Base-by-base conservation (phyloP, 2,329 filamentous ascomycete species). In the Talaromyces amestolkiae region DNA sequence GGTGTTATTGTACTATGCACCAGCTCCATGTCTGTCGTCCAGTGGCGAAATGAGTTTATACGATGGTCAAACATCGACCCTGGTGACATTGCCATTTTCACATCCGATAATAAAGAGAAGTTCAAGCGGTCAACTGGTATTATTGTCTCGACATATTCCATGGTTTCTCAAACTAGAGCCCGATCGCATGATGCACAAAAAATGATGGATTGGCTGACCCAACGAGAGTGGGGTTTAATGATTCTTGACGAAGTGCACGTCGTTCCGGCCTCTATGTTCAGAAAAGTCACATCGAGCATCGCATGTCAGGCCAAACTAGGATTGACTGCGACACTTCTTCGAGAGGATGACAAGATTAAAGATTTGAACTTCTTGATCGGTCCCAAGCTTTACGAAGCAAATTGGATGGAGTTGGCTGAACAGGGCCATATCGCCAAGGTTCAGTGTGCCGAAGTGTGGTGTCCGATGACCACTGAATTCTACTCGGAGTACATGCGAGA, bases 1-100 rank as follows among this genome's bases (percentile, higher is more conserved):
- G 93, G 93, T 11, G 89, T 93, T 24, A 94, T 99, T 65, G 92
- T 99, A 8, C 87, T 99, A 22, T 97, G 93, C 80, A 99, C 95
- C 2, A 97, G 92, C 74, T 94, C 92, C 63, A 99, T 99, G 94
- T 97, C 93, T 7, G 95, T 96, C 6, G 90, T 96, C 22, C 95
- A 99, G 77, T 99, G 95, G 95, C 86, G 93, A 66, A 89, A 95
- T 67, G 95, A 99, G 74, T 99, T 99, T 75, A 81, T 98, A 69
- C 97, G 97, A 72, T 99, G 95, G 95, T 97, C 93, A n/a, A 98
- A 98, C 74, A 96, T 96, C 68, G 91, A 93, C 71, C 92, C 93
- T 0, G 90, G 94, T 70, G 93, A 97, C 73, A 93, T 99, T 73
- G 92, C 93, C 35, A 89, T 96, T 63, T 99, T 99, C 77, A 97